phyloP scores from a whole-genome alignment of 805 yeast species.

The Starmerella potacharoeniae region DNA sequence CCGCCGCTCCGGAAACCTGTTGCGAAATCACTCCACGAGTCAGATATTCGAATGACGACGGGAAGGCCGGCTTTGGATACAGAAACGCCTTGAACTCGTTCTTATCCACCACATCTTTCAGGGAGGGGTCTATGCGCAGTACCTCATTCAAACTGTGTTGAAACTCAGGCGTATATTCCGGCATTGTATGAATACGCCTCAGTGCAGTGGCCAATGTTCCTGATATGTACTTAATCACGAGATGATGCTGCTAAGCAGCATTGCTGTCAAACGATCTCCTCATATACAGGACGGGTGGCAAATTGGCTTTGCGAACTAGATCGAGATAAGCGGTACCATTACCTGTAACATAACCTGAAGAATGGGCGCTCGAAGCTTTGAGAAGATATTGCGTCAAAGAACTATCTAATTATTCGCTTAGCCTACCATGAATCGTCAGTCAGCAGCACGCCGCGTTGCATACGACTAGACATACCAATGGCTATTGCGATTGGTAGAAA shows the following conservation, averaged over 20 bases:
- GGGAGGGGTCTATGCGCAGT: conserved; percentile 20
- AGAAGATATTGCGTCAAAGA: too few relatives aligned
- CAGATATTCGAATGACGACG: conserved; percentile 21
- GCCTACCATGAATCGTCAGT: too few relatives aligned
- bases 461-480: too few relatives aligned
- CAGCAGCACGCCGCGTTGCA: too few relatives aligned
- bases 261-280: too few relatives aligned
- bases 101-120: conserved; percentile 9
- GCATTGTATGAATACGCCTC: background rate
- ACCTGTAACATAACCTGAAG: too few relatives aligned
- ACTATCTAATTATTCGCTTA: too few relatives aligned
- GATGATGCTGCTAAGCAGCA: background rate
- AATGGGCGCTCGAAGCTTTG: too few relatives aligned
- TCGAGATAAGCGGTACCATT: too few relatives aligned
- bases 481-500: too few relatives aligned
- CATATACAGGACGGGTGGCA: too few relatives aligned
- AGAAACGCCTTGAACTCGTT: conserved; percentile 19
- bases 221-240: background rate
- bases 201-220: background rate
- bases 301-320: too few relatives aligned
- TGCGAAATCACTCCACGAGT: conserved; percentile 27
- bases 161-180: conserved; percentile 11
- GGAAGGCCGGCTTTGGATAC: background rate
- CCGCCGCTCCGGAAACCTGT: conserved; percentile 55
- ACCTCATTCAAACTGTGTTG: conserved; percentile 17